phyloP scores from a whole-genome alignment of 345 rosid genomes.

The Eucalyptus rudis region DNA sequence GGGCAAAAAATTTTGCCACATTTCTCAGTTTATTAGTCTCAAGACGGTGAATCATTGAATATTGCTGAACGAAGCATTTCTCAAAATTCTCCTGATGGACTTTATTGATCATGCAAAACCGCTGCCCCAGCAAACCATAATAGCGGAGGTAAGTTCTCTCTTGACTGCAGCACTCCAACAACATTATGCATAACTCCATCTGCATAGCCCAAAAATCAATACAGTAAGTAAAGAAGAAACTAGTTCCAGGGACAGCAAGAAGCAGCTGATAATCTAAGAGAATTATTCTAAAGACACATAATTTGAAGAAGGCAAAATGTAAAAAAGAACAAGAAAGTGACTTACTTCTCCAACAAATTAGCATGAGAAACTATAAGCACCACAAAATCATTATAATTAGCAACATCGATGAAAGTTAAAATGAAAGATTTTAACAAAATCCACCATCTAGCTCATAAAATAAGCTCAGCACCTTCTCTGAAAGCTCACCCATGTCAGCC shows the following conservation, averaged over 20 bases:
- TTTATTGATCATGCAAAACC: slow-evolving; percentile 93
- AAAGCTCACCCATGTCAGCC: neutral
- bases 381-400: neutral
- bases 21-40: slow-evolving; percentile 86
- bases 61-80: slow-evolving; percentile 82
- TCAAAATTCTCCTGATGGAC: slow-evolving; percentile 87
- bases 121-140: slow-evolving; percentile 85
- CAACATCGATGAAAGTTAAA: neutral
- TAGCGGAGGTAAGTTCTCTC: slow-evolving; percentile 94
- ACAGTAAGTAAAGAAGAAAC: neutral
- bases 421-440: neutral
- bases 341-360: neutral
- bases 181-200: slow-evolving; percentile 96
- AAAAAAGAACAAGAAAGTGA: neutral
- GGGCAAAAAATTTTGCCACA: slow-evolving; percentile 93
- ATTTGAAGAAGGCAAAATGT: neutral
- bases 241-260: neutral
- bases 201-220: slow-evolving; percentile 15
- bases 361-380: neutral
- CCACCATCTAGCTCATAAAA: neutral
- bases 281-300: neutral
- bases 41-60: slow-evolving; percentile 90
- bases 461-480: neutral
- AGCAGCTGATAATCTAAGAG: neutral
- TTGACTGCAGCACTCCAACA: slow-evolving; percentile 88